Evolutionary conservation across 768 basidiomycete species (phyloP), one percentile per base, ranked within the genome.

Genomic region (Boletus eberwhitei): DNA sequence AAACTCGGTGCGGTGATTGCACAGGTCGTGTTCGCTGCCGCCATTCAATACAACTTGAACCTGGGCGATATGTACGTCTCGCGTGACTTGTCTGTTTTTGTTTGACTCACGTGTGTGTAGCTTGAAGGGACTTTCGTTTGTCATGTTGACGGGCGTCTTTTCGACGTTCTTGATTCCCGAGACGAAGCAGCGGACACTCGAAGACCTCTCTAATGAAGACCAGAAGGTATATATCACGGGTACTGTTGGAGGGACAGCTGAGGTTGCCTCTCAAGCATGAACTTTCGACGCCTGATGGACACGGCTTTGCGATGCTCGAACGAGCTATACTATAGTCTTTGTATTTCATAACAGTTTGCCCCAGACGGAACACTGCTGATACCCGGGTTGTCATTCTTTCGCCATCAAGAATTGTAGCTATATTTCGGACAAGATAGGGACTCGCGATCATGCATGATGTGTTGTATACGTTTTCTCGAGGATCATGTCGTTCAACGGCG

Each of bases 1-100:
- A 93, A 93, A 70, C 74, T 88, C 42, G 90, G 90, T 22, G 90
- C 90, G 42, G 82, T 92, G 65, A 69, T 90, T 35, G 80, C 88
- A 5, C 86, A 89, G 64, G 81, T 90, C 48, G 4, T 46, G 4
- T 50, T 50, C 9, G 44, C 54, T 14, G 0, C 13, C 26, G 31
- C 31, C 31, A 12, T 4, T 32, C 31, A 32, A 32, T 29, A 2
- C 8, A 32, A 32, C 0, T 12, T 32, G 9, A 2, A 4, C 31
- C 8, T 7, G 31, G 24, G 24, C 24, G 24, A 24, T 26, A 32
- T 32, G 53, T 57, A 48, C 36, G 53, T 47, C 26, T 42, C n/a
- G 31, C 46, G 8, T 32, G 5, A 21, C 7, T 37, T 19, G 12
- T 31, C n/a, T 11, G 26, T 22, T n/a, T 38, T 12, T 12, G 22